These are phyloP conservation scores for Xylaria palmicola DNA, from an alignment of 495 filamentous ascomycete species.

Conservation along the genomic window DNA sequence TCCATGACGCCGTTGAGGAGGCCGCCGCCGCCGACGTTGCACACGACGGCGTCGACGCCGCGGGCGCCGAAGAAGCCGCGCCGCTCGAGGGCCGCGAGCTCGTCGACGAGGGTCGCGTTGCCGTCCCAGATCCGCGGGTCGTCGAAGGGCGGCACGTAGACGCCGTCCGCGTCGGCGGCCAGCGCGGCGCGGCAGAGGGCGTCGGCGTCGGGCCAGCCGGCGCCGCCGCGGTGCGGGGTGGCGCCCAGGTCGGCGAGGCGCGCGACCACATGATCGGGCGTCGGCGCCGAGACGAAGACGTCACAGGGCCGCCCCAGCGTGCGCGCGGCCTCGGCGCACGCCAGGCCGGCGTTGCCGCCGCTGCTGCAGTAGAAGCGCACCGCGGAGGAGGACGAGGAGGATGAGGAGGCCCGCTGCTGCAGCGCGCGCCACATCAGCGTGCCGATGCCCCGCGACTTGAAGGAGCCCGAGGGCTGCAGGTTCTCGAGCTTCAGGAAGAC, in stretches of 20 bases:
- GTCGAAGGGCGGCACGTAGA: slow-evolving; percentile 95
- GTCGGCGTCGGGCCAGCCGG: slow-evolving; percentile 77
- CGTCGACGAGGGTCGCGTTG: slow-evolving; percentile 68
- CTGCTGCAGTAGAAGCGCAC: slow-evolving; percentile 76
- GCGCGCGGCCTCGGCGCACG: slow-evolving; percentile 75
- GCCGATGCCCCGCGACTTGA: slow-evolving; percentile 92
- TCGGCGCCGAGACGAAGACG: slow-evolving; percentile 74
- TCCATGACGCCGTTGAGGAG: slow-evolving; percentile 76
- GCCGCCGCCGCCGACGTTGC: slow-evolving; percentile 86
- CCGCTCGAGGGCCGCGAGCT: slow-evolving; percentile 54
- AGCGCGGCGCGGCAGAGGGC: slow-evolving; percentile 62
- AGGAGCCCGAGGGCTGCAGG: slow-evolving; percentile 88
- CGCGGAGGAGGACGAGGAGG: slow-evolving; percentile 36
- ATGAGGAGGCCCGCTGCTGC: no score
- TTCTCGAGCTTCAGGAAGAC: slow-evolving; percentile 94
- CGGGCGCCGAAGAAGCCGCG: slow-evolving; percentile 32
- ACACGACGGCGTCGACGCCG: slow-evolving; percentile 68
- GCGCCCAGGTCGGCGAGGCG: slow-evolving; percentile 68
- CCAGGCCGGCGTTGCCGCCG: slow-evolving; percentile 91
- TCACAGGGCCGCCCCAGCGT: slow-evolving; percentile 71
- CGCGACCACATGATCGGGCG: slow-evolving; percentile 66
- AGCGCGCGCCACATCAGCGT: slow-evolving; percentile 72
- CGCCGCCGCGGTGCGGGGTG: slow-evolving; percentile 69
- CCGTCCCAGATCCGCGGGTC: slow-evolving; percentile 83
- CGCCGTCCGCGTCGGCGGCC: slow-evolving; percentile 52